phyloP scores from a whole-genome alignment of 345 rosid species.

The Hevea brasiliensis region DNA sequence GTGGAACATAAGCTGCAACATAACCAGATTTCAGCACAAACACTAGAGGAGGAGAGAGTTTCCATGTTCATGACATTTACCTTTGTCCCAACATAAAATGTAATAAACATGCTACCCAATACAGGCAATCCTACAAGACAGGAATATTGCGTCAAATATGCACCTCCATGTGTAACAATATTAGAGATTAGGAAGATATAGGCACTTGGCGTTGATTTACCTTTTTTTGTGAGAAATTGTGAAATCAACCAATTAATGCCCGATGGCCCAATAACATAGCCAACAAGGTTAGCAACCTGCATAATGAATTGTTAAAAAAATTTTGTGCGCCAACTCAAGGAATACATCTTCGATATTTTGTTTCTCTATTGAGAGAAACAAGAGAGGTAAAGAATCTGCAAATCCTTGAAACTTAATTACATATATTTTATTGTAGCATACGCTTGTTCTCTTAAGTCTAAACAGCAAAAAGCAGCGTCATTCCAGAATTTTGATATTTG shows the following conservation, averaged over 20 bases:
- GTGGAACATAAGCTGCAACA: conserved; percentile 54
- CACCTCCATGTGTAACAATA: neutral
- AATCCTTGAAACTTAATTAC: too few species aligned
- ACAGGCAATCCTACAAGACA: conserved; percentile 58
- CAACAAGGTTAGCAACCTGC: conserved; percentile 91
- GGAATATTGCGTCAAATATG: conserved; percentile 6
- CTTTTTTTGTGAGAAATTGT: conserved; percentile 63
- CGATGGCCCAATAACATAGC: conserved; percentile 87
- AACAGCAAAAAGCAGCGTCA: neutral
- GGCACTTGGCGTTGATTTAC: conserved; percentile 30
- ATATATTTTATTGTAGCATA: neutral
- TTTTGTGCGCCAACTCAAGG: neutral
- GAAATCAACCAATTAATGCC: conserved; percentile 72
- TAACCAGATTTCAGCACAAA: neutral
- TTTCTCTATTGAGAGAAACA: neutral
- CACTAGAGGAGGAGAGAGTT: neutral
- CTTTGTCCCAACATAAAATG: conserved; percentile 84
- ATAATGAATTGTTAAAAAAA: conserved; percentile 10
- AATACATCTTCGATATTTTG: neutral
- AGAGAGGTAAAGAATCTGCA: neutral
- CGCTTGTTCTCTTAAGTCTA: neutral
- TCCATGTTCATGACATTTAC: conserved; percentile 21
- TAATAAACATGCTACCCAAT: conserved; percentile 55
- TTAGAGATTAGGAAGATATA: conserved; percentile 1
- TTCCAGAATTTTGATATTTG: neutral